Evolutionary conservation across 257 asterid genomes (phyloP).

Genomic region (Solanum sejunctum): DNA sequence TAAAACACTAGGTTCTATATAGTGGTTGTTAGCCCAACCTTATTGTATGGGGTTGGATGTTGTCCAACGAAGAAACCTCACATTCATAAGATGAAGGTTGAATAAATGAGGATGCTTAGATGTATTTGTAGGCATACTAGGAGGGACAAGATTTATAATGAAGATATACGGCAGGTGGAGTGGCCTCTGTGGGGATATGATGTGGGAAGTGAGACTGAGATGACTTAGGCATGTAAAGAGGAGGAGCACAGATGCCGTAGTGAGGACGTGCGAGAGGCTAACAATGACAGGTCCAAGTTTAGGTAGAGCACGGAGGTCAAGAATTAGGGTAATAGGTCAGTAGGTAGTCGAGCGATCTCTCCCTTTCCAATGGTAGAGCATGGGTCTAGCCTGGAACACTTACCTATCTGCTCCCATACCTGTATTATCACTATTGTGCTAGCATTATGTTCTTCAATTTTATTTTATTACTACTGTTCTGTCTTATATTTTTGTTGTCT

Average conservation of each 20-base stretch:
- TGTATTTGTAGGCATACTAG: background rate
- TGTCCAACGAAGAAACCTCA: background rate
- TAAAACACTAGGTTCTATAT: background rate
- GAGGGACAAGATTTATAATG: background rate
- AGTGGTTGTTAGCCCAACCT: background rate
- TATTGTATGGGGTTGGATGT: background rate
- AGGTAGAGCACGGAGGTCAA: background rate
- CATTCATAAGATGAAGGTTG: background rate
- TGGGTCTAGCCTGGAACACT: background rate
- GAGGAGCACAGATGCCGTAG: background rate
- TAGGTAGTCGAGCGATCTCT: background rate
- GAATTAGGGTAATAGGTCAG: background rate
- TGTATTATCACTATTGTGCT: background rate
- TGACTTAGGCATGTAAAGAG: background rate
- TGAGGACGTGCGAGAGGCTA: background rate
- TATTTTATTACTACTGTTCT: background rate
- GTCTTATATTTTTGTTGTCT: background rate
- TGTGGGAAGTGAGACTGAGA: background rate
- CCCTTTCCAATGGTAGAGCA: background rate
- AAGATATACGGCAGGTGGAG: background rate
- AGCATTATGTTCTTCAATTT: background rate
- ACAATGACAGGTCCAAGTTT: background rate
- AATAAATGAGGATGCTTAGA: background rate
- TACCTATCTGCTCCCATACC: background rate
- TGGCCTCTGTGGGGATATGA: background rate